phyloP scores from a whole-genome alignment of 1,284 basidiomycete species.

The Neolentinus lepideus region DNA sequence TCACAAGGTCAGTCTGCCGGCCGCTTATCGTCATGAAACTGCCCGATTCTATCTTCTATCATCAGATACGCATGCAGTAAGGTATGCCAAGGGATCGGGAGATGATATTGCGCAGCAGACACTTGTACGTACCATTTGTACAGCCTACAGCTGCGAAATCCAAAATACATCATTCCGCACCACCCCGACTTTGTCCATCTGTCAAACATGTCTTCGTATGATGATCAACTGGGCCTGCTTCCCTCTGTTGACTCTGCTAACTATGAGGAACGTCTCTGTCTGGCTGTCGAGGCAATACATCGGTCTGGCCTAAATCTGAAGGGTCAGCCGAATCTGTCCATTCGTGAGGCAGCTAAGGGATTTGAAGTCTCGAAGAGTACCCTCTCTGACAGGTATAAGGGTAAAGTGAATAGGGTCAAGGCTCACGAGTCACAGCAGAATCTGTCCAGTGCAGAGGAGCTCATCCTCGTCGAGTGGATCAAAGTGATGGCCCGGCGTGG shows the following conservation, averaged over 20 bases:
- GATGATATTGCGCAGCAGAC: too few relatives aligned
- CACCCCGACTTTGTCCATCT: background rate
- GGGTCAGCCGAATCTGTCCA: background rate
- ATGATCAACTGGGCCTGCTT: background rate
- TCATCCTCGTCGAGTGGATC: conserved; percentile 20
- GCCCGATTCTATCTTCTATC: too few relatives aligned
- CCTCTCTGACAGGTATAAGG: conserved; percentile 12
- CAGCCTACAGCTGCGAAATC: too few relatives aligned
- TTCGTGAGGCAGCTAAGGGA: conserved; percentile 11
- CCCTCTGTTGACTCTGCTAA: background rate
- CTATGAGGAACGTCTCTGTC: background rate
- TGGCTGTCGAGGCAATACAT: background rate
- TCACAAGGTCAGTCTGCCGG: too few relatives aligned
- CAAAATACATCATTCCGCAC: too few relatives aligned
- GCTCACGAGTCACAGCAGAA: conserved; percentile 14
- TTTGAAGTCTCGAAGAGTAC: conserved; percentile 13
- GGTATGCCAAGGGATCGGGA: too few relatives aligned
- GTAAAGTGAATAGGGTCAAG: conserved; percentile 8
- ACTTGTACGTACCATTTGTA: too few relatives aligned
- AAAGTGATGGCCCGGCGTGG: conserved; percentile 13
- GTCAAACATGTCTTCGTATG: background rate
- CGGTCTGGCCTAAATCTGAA: background rate
- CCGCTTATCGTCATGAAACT: too few relatives aligned
- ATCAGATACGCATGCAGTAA: too few relatives aligned
- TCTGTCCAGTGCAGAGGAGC: conserved; percentile 16